Conservation (phyloP, 108 stramenopile species). For the Fistulifera pelliculosa region DNA sequence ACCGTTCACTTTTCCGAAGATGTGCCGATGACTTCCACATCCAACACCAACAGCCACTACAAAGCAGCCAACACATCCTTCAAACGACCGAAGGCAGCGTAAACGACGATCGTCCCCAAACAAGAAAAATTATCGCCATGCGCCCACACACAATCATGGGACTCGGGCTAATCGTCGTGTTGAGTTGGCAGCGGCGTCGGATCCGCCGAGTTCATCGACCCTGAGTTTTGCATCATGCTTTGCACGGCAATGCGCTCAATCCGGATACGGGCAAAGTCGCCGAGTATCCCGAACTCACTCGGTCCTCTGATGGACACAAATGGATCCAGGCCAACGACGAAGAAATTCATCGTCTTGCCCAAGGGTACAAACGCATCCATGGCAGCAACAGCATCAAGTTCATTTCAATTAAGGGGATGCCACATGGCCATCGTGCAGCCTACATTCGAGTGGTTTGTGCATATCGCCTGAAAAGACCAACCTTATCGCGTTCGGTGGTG, state of each 20-base stretch:
- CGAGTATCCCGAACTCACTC: slow-evolving; percentile 16
- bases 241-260: slow-evolving; percentile 13
- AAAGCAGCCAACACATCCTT: background rate
- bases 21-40: no score
- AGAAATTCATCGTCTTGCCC: slow-evolving; percentile 29
- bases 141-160: background rate
- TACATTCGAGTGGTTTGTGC: slow-evolving; percentile 12
- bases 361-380: slow-evolving; percentile 19
- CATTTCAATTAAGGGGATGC: slow-evolving; percentile 10
- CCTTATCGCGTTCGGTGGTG: slow-evolving; percentile 9
- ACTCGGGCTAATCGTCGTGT: background rate
- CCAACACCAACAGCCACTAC: no score
- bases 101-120: no score
- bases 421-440: slow-evolving; percentile 7
- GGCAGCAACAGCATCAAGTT: slow-evolving; percentile 32
- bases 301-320: background rate
- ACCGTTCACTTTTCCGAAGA: no score
- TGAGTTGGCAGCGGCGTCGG: background rate
- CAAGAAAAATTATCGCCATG: background rate
- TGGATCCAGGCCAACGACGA: slow-evolving; percentile 15
- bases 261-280: slow-evolving; percentile 13
- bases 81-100: background rate
- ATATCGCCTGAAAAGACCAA: slow-evolving; percentile 13
- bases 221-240: background rate
- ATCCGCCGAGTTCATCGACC: background rate